Percentiles rank a stretch among this genome's conserved stretches.
Conservation (phyloP, 352 stramenopile species). For the Phytophthora rubi region DNA sequence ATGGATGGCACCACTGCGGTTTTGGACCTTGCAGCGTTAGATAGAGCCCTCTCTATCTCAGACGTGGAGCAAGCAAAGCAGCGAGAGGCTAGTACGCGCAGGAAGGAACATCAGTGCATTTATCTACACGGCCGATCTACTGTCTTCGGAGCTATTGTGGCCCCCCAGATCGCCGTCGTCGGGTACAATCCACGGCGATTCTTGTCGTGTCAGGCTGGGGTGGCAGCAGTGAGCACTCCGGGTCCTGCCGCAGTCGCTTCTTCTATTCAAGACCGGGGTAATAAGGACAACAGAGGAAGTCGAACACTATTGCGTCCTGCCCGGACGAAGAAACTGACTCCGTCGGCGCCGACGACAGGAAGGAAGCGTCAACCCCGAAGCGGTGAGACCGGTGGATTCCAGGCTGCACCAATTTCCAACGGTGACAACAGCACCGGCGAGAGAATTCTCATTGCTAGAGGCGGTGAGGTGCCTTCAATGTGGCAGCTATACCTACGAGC, state of each 20-base stretch:
- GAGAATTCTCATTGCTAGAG: conserved; percentile 22
- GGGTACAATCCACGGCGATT: conserved; percentile 50
- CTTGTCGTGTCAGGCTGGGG: conserved; percentile 13
- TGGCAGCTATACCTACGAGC: conserved; percentile 51
- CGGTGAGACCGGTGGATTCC: conserved; percentile 20
- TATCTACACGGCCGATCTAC: conserved; percentile 59
- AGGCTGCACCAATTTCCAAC: neutral
- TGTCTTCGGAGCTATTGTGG: conserved; percentile 52
- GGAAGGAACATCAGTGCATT: conserved; percentile 62
- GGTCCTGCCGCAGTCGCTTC: neutral
- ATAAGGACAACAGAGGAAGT: conserved; percentile 29
- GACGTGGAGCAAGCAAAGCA: conserved; percentile 47
- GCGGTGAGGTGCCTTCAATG: conserved; percentile 35
- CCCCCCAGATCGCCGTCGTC: conserved; percentile 49
- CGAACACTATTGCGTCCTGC: conserved; percentile 25
- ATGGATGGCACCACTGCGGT: conserved; percentile 45
- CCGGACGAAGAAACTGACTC: conserved; percentile 17
- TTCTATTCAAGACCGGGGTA: conserved; percentile 13
- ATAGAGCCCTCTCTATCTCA: conserved; percentile 43
- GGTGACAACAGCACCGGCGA: conserved; percentile 23
- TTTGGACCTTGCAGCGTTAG: conserved; percentile 56
- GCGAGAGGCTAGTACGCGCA: conserved; percentile 42
- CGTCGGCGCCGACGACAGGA: conserved; percentile 7
- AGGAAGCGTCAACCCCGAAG: conserved; percentile 26
- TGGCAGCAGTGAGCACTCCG: neutral